Base-by-base conservation (phyloP, 495 filamentous ascomycete genomes). In the Aspergillus diversus region DNA sequence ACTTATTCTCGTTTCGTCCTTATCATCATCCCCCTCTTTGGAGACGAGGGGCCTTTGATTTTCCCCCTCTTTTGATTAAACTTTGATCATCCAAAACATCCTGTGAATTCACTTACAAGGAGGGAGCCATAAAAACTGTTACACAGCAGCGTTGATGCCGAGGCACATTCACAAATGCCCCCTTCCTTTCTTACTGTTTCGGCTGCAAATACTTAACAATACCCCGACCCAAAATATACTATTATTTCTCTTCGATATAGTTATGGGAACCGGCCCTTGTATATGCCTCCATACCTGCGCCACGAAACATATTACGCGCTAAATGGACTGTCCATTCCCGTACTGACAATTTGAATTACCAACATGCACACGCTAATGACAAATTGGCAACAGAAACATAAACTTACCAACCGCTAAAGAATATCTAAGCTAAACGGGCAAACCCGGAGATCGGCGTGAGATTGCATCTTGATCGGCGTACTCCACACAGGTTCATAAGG, bases 21-120 rank as follows among this genome's bases (percentile, higher is more conserved):
- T 12, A 31, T 50, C n/a, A 9, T 17, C 11, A 9, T 31, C 16
- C 27, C 31, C 9, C 7, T 43, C n/a, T 8, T 43, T 27, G 21
- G 21, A 2, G 21, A 27, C 21, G 21, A 43, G 39, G 39, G 11
- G n/a, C 11, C n/a, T 17, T 5, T 50, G 16, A 1, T 27, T 9
- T 9, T 50, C 15, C n/a, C 47, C 47, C 47, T 7, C 47, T 50
- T 50, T 50, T 50, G 47, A 31, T 50, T 50, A 27, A 50, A 50
- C 47, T 50, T 50, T 5, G 5, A 17, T 5, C 27, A 4, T 50
- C 21, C 16, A 5, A 11, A 17, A 9, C 16, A 50, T 17, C 21
- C 21, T 9, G 16, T 1, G 27, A 17, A 9, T 17, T 21, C 47
- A 31, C 9, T 9, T 17, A 21, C 47, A 27, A 50, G 5, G 17